phyloP scores from a whole-genome alignment of 1,284 basidiomycete genomes.

The Trichosporon faecale region DNA sequence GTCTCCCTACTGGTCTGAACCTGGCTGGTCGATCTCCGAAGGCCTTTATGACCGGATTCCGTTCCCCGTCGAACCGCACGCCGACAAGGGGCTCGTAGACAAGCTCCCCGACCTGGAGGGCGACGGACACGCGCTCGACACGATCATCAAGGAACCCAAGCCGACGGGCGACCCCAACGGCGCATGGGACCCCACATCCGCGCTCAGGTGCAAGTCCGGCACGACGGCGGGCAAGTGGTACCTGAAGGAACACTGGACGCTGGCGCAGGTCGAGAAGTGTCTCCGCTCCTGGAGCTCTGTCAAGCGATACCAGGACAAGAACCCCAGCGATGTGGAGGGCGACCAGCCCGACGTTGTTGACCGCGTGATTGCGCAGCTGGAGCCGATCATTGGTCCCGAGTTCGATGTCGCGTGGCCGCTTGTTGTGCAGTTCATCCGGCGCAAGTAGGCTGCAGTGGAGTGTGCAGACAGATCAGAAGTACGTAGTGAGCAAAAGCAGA shows the following conservation, averaged over 20 bases:
- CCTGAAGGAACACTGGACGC: conserved; percentile 62
- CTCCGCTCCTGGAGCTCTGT: conserved; percentile 69
- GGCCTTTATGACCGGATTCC: conserved; percentile 67
- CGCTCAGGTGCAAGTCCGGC: conserved; percentile 26
- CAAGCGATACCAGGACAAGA: conserved; percentile 64
- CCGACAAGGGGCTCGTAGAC: conserved; percentile 28
- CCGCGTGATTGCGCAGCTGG: conserved; percentile 60
- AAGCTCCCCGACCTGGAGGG: conserved; percentile 54
- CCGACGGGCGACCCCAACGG: conserved; percentile 25
- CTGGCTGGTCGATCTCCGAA: conserved; percentile 72
- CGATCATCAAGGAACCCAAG: conserved; percentile 14
- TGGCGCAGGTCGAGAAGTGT: conserved; percentile 65
- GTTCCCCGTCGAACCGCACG: conserved; percentile 53
- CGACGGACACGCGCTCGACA: conserved; percentile 45
- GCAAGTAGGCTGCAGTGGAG: neutral
- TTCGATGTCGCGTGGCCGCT: conserved; percentile 11
- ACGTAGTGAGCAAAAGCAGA: neutral
- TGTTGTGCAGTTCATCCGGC: conserved; percentile 8
- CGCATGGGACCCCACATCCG: conserved; percentile 30
- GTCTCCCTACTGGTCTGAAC: conserved; percentile 8
- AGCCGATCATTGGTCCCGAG: conserved; percentile 52
- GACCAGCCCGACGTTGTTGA: conserved; percentile 62
- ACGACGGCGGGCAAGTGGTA: conserved; percentile 55
- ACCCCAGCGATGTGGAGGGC: conserved; percentile 59
- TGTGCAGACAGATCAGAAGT: neutral